Evolutionary conservation across 2,329 filamentous ascomycete genomes (phyloP).

Genomic region (Fusarium algeriense): DNA sequence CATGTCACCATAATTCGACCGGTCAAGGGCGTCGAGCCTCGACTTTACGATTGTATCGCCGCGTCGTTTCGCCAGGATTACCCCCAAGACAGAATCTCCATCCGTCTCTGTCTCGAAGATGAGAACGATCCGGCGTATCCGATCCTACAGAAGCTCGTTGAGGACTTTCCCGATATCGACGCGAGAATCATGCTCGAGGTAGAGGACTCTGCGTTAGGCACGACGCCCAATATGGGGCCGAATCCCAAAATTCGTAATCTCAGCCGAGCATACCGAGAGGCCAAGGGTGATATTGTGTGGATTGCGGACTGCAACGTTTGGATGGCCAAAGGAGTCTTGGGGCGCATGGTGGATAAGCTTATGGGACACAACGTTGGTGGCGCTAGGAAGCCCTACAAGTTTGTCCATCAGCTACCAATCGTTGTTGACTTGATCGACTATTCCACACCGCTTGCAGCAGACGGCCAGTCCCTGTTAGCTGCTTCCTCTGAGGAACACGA

Average conservation of each 20-base stretch:
- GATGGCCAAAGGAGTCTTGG: slow-evolving; percentile 82
- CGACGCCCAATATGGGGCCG: slow-evolving; percentile 78
- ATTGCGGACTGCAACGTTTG: slow-evolving; percentile 97
- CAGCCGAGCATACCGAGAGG: slow-evolving; percentile 91
- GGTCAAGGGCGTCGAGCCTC: slow-evolving; percentile 90
- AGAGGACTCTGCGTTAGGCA: slow-evolving; percentile 76
- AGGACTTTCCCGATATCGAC: slow-evolving; percentile 79
- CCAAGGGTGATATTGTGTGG: slow-evolving; percentile 90
- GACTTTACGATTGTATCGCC: slow-evolving; percentile 91
- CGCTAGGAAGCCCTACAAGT: slow-evolving; percentile 76
- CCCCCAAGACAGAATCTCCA: slow-evolving; percentile 78
- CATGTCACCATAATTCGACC: slow-evolving; percentile 93
- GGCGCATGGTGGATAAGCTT: slow-evolving; percentile 89
- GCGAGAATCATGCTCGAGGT: slow-evolving; percentile 82
- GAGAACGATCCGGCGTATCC: slow-evolving; percentile 81
- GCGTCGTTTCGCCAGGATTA: slow-evolving; percentile 88
- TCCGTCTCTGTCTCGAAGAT: slow-evolving; percentile 85
- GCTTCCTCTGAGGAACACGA: slow-evolving; percentile 48
- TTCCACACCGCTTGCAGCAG: slow-evolving; percentile 26
- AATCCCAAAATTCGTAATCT: slow-evolving; percentile 99
- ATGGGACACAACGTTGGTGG: slow-evolving; percentile 72
- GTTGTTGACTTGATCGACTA: slow-evolving; percentile 77
- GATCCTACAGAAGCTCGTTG: slow-evolving; percentile 76
- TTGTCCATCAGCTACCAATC: slow-evolving; percentile 93
- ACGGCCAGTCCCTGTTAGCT: slow-evolving; percentile 50